phyloP scores from a whole-genome alignment of 2,329 filamentous ascomycete genomes.

The Alternaria hordeiaustralica region DNA sequence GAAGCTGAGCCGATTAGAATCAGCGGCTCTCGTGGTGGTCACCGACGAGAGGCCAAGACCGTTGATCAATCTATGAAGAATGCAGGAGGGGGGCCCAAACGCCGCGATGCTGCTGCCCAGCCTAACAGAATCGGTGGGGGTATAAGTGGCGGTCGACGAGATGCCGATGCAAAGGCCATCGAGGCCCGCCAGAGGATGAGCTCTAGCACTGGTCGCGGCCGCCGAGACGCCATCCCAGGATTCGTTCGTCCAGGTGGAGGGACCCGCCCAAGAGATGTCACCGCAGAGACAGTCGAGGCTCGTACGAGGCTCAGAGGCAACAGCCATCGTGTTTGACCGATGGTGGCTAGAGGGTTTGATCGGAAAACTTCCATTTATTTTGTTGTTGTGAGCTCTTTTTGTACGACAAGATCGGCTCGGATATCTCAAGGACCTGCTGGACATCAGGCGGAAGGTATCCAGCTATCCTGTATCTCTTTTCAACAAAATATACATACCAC shows the following conservation, averaged over 20 bases:
- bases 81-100: no score
- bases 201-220: no score
- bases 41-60: no score
- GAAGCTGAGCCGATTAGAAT: no score
- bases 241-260: no score
- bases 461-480: neutral
- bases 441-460: neutral
- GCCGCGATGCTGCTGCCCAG: no score
- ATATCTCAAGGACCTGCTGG: neutral
- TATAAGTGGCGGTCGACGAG: neutral
- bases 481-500: no score
- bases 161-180: neutral
- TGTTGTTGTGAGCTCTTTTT: neutral
- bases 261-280: neutral
- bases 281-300: neutral
- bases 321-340: neutral
- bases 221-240: no score
- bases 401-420: neutral
- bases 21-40: no score
- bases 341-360: rapidly evolving
- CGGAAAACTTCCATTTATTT: rapidly evolving
- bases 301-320: rapidly evolving
- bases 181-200: no score
- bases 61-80: no score
- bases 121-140: no score